Conservation (phyloP, 805 yeast species). For the Yamadazyma ubonensis region DNA sequence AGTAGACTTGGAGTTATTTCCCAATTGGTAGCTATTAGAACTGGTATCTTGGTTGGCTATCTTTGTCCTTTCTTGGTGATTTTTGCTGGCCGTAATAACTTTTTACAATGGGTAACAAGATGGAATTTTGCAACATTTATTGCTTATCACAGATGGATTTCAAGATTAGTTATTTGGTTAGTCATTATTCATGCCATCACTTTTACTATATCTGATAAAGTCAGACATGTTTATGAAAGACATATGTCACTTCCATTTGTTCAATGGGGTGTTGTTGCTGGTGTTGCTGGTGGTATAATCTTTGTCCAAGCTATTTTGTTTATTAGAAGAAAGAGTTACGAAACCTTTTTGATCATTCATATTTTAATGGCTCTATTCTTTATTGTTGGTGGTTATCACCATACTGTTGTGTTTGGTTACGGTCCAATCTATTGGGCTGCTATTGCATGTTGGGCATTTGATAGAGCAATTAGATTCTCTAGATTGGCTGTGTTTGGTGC, state of each 20-base stretch:
- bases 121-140: slow-evolving; percentile 50
- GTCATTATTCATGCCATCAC: slow-evolving; percentile 49
- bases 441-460: slow-evolving; percentile 38
- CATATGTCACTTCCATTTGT: slow-evolving; percentile 21
- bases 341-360: slow-evolving; percentile 39
- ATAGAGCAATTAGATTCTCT: slow-evolving; percentile 32
- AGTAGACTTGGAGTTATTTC: slow-evolving; percentile 20
- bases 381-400: slow-evolving; percentile 57
- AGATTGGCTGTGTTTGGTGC: slow-evolving; percentile 34
- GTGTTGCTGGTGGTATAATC: slow-evolving; percentile 38
- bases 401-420: slow-evolving; percentile 35
- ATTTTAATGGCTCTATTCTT: slow-evolving; percentile 40
- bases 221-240: slow-evolving; percentile 10
- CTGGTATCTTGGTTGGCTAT: slow-evolving; percentile 51
- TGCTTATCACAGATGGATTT: slow-evolving; percentile 57
- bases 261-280: slow-evolving; percentile 29
- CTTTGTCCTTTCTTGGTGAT: slow-evolving; percentile 57
- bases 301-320: slow-evolving; percentile 49
- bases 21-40: slow-evolving; percentile 50
- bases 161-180: slow-evolving; percentile 44
- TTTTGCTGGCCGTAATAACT: slow-evolving; percentile 73
- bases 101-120: slow-evolving; percentile 60
- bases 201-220: slow-evolving; percentile 37
- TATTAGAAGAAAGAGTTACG: slow-evolving; percentile 57
- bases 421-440: slow-evolving; percentile 30